phyloP scores from a whole-genome alignment of 495 filamentous ascomycete genomes.

The Neurospora sp. region DNA sequence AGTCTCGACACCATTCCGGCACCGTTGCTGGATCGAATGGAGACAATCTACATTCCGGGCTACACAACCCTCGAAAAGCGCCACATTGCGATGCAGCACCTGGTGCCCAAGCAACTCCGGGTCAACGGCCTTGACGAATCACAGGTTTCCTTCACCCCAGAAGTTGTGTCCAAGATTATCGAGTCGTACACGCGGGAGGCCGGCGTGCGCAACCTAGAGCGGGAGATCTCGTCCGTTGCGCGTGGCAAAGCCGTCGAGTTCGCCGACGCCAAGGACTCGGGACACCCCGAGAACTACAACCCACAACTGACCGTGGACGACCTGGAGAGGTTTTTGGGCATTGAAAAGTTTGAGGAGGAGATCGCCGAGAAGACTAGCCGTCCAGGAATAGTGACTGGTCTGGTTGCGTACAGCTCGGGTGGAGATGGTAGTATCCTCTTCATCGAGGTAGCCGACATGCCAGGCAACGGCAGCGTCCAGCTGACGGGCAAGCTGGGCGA shows the following conservation, averaged over 20 bases:
- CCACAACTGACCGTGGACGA: conserved; percentile 65
- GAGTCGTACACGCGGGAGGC: conserved; percentile 94
- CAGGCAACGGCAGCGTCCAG: conserved; percentile 82
- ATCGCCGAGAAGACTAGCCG: conserved; percentile 80
- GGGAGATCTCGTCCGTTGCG: conserved; percentile 89
- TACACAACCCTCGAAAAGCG: conserved; percentile 98
- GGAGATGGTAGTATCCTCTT: conserved; percentile 95
- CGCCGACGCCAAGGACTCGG: conserved; percentile 77
- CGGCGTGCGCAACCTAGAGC: conserved; percentile 93
- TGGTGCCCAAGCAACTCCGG: conserved; percentile 87
- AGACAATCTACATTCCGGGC: conserved; percentile 81
- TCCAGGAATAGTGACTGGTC: conserved; percentile 90
- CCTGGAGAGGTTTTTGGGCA: conserved; percentile 82
- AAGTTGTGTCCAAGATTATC: conserved; percentile 88
- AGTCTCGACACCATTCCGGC: conserved; percentile 90
- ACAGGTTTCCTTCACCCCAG: conserved; percentile 64
- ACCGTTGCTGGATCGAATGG: conserved; percentile 94
- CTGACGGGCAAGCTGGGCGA: conserved; percentile 98
- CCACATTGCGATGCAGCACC: conserved; percentile 85
- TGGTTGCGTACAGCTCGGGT: conserved; percentile 91
- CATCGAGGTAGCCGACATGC: conserved; percentile 97
- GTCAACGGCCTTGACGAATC: conserved; percentile 63
- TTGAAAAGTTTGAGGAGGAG: conserved; percentile 91
- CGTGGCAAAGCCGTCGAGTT: conserved; percentile 92
- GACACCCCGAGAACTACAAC: conserved; percentile 59